Percentiles rank a stretch among this genome's conserved stretches.
phyloP scores from a whole-genome alignment of 192 early-diverging fungal genomes.

The Coemansia pectinata region DNA sequence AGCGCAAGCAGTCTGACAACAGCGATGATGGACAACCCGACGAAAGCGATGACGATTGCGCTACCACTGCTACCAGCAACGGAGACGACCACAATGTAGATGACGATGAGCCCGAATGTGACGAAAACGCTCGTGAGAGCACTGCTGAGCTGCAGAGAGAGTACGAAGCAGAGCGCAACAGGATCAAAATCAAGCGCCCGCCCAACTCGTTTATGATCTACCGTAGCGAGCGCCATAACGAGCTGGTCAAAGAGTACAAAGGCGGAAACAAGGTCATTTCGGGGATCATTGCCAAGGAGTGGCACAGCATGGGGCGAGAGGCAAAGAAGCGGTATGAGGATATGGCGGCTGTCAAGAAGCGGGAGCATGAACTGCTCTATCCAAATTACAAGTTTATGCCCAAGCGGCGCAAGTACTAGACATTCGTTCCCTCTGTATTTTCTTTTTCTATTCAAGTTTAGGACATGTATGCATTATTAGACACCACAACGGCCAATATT shows the following conservation, averaged over 20 bases:
- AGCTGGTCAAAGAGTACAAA: conserved; percentile 40
- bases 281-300: conserved; percentile 44
- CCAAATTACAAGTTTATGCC: conserved; percentile 56
- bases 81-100: conserved; percentile 1
- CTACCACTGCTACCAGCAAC: not conserved
- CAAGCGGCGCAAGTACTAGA: conserved; percentile 33
- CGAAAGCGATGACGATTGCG: conserved; percentile 10
- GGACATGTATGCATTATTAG: not conserved
- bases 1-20: conserved; percentile 18
- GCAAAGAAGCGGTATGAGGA: conserved; percentile 39
- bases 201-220: conserved; percentile 56
- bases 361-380: conserved; percentile 50
- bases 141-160: conserved; percentile 6
- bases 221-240: conserved; percentile 47
- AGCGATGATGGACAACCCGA: conserved; percentile 9
- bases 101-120: conserved; percentile 2
- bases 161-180: conserved; percentile 30
- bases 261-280: conserved; percentile 56
- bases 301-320: conserved; percentile 35
- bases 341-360: conserved; percentile 44
- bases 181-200: conserved; percentile 52
- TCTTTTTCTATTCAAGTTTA: not conserved
- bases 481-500: not conserved
- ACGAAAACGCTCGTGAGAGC: not conserved
- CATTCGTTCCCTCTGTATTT: not conserved